Percentiles rank a stretch among this genome's conserved stretches.
Conservation (phyloP, 176 grass and related monocot genomes). For the Zea luxurians region DNA sequence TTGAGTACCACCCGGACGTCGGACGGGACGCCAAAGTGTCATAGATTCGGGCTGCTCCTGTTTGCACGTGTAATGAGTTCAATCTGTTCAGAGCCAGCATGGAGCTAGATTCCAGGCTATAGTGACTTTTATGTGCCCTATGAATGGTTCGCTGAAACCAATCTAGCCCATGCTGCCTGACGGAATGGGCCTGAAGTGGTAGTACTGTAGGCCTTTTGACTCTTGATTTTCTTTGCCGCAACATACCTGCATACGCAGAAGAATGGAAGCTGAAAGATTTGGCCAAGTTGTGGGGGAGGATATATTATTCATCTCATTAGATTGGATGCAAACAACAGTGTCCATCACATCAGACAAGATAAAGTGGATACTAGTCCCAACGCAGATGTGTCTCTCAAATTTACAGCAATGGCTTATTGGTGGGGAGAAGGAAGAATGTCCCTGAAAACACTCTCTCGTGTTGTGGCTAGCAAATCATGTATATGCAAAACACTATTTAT, state of each 20-base stretch:
- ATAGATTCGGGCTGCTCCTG: neutral
- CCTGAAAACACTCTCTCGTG: constrained; percentile 6
- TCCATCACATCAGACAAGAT: constrained; percentile 35
- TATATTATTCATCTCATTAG: constrained; percentile 32
- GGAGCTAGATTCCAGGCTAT: constrained; percentile 16
- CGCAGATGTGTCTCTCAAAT: constrained; percentile 46
- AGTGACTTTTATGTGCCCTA: constrained; percentile 2
- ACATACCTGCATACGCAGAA: constrained; percentile 45
- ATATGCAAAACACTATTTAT: too few relatives aligned
- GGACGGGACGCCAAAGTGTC: neutral
- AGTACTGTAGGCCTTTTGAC: constrained; percentile 42
- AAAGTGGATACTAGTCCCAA: constrained; percentile 23
- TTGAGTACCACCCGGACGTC: neutral
- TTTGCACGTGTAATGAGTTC: neutral
- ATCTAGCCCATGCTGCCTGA: constrained; percentile 51
- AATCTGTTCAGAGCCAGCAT: neutral
- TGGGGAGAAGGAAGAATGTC: constrained; percentile 49
- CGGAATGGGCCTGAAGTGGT: constrained; percentile 46
- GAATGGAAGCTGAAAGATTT: constrained; percentile 58
- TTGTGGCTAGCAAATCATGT: too few relatives aligned
- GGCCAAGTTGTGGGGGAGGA: constrained; percentile 28
- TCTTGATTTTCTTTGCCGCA: constrained; percentile 46
- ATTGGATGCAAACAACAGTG: constrained; percentile 38
- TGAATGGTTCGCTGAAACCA: constrained; percentile 38
- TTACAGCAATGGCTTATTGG: constrained; percentile 32